Evolutionary conservation across 805 yeast species (phyloP), one percentile per base, ranked within the genome.

Genomic region (Yarrowia bubula): DNA sequence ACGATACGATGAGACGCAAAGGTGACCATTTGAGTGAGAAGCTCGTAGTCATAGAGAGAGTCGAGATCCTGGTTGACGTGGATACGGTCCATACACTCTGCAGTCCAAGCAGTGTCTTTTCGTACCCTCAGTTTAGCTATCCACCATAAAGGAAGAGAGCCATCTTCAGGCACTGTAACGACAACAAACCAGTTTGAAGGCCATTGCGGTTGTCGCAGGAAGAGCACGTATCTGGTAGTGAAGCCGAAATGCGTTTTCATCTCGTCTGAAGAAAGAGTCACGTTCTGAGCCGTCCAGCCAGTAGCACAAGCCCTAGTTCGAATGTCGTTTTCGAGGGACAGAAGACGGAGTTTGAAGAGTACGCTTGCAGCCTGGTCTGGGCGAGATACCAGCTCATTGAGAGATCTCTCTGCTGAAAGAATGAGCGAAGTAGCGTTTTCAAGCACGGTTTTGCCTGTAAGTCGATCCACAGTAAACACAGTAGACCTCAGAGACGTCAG

Each of bases 251-350:
- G 65, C 51, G 73, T 75, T 41, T 70, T 70, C 18, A 80, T 71
- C 71, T 86, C 92, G 22, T 77, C 78, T 2, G 79, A 78, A 1
- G 79, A 76, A 33, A 89, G 70, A 37, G 75, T 78, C 53, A 88
- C 79, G 44, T 83, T 80, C 44, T 82, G 84, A 68, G 83, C 83
- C n/a, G 79, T 77, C 95, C 95, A 89, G 33, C 87, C 89, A 0
- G 86, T 82, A 0, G 90, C 87, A 41, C 79, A 77, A 64, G 90
- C 80, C 67, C 86, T 79, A 8, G 84, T 80, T 11, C 83, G 75
- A 33, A 86, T 76, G 66, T 86, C 88, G 48, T 79, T 76, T 65
- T 78, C 77, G 64, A 80, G 79, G 3, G 81, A 79, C 39, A 83
- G 81, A 35, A 84, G 73, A 51, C 86, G 78, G 55, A 87, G 75